Evolutionary conservation across 1,284 basidiomycete genomes (phyloP), one percentile per base, ranked within the genome.

Genomic region (Coniophora puteana): DNA sequence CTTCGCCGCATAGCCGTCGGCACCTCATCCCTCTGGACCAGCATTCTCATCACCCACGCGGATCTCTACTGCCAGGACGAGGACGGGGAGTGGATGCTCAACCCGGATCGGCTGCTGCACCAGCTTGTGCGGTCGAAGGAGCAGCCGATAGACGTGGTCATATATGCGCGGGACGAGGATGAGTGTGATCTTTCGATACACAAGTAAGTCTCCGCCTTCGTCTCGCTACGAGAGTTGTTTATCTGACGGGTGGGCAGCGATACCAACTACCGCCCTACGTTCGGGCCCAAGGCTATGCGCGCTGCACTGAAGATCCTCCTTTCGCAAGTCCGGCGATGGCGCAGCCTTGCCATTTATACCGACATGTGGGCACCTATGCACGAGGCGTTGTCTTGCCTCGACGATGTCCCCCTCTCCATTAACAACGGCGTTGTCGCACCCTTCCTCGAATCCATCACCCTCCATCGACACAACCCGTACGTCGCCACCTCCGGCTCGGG

Each of bases 401-500:
- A n/a, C n/a, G n/a, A n/a, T n/a, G n/a, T n/a, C n/a, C n/a, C n/a
- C n/a, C n/a, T n/a, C n/a, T 61, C 79, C 16, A 50, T 53, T 18
- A 52, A 54, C 11, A 63, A 77, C 20, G 70, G 71, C 45, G 34
- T 21, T 10, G 10, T 21, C 8, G n/a, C n/a, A n/a, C 31, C 17
- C 34, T 48, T 57, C 5, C 65, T 80, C 29, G 68, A 78, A 53
- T 68, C 63, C 10, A 54, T 80, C 16, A 64, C 67, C 7, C 57
- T 80, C 6, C 73, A 76, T 68, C 69, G 76, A 16, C 78, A 74
- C 56, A 78, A 80, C 50, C 72, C 74, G 38, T 76, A 69, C 48
- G 65, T 69, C 41, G 71, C 69, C 47, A 71, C 69, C 53, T 57
- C 60, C 6, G 56, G 58, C 18, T 58, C 60, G 20, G 76, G 76